Conservation (phyloP, 2,329 filamentous ascomycete species). For the Aspergillus pseudonomiae region DNA sequence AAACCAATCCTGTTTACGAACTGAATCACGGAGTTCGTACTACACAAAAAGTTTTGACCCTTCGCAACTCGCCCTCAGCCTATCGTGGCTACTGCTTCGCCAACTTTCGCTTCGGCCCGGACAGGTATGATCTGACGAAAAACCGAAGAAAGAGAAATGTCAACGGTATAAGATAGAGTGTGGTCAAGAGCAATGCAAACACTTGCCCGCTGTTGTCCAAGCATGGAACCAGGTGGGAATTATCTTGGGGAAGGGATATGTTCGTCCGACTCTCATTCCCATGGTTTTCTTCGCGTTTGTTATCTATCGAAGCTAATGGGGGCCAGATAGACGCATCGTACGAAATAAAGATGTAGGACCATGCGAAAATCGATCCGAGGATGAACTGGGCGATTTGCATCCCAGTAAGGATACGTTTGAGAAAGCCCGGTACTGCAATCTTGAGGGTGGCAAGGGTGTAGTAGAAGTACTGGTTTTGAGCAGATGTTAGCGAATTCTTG, state of each 20-base stretch:
- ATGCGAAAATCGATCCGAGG: not conserved
- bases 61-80: not conserved
- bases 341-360: not conserved
- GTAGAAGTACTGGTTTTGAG: not conserved
- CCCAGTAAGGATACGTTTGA: not conserved
- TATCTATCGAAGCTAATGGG: no score
- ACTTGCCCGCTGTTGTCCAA: not conserved
- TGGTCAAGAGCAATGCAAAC: not conserved
- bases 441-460: not conserved
- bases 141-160: not conserved
- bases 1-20: no score
- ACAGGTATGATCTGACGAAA: not conserved
- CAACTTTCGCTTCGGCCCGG: not conserved
- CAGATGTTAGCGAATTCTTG: not conserved
- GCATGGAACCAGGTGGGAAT: not conserved
- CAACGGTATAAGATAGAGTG: not conserved
- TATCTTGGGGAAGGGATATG: not conserved
- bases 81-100: fast-evolving
- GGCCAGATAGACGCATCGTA: not conserved
- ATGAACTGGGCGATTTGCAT: not conserved
- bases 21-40: no score
- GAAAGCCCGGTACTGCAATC: not conserved
- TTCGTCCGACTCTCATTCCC: not conserved
- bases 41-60: not conserved
- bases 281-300: not conserved